Conservation (phyloP, 140 eudicot genomes). For the Senecio squalidus region DNA sequence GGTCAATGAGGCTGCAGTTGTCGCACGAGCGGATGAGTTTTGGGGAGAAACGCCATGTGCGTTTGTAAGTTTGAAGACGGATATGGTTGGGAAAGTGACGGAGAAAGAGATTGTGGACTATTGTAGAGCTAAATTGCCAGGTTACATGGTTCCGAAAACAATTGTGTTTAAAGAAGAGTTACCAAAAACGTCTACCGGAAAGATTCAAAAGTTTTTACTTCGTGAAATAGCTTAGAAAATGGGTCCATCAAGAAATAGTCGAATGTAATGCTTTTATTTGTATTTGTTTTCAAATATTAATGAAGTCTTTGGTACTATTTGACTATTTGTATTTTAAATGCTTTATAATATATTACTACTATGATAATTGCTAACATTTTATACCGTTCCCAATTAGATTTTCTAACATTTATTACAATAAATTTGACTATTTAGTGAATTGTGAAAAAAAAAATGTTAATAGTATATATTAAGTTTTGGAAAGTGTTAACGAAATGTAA, state of each 20-base stretch:
- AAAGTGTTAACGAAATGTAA: no score
- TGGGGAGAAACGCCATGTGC: slow-evolving; percentile 98
- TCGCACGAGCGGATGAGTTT: slow-evolving; percentile 65
- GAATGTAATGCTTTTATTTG: slow-evolving; percentile 9
- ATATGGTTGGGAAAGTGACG: slow-evolving; percentile 19
- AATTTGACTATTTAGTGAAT: no score
- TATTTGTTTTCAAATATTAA: no score
- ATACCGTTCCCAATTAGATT: no score
- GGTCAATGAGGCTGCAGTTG: slow-evolving; percentile 86
- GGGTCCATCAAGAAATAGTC: slow-evolving; percentile 35
- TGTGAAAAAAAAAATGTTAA: no score
- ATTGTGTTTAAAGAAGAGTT: slow-evolving; percentile 68
- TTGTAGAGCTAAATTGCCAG: slow-evolving; percentile 66
- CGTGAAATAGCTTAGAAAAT: slow-evolving; percentile 54
- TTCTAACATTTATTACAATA: no score
- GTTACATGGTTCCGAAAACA: slow-evolving; percentile 77
- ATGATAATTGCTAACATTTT: no score
- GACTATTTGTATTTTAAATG: no score
- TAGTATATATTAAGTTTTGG: no score
- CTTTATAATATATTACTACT: no score
- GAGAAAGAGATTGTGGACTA: slow-evolving; percentile 49
- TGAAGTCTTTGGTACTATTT: no score
- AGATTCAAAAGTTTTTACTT: slow-evolving; percentile 62
- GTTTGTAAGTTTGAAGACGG: slow-evolving; percentile 62
- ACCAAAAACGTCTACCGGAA: slow-evolving; percentile 79